These are phyloP conservation scores for Cyclaneusma minus DNA, from an alignment of 2,329 filamentous ascomycete genomes.

Conservation along the genomic window DNA sequence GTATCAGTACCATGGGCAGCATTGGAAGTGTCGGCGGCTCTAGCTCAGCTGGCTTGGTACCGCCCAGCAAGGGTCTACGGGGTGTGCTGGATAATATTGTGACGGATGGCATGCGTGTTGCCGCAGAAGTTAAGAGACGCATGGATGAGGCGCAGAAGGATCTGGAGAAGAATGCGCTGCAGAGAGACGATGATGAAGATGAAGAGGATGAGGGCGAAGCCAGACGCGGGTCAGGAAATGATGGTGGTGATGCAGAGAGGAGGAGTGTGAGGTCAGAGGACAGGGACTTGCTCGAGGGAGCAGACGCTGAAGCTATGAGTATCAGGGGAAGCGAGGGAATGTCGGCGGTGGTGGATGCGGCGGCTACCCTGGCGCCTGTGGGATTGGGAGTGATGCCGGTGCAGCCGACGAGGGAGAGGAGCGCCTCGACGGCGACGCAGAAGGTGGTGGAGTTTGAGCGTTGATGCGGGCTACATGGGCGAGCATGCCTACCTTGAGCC, in stretches of 20 bases:
- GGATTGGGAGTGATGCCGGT: constrained; percentile 9
- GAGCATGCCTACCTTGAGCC: too few relatives aligned
- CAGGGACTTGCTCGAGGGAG: constrained; percentile 56
- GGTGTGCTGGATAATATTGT: constrained; percentile 96
- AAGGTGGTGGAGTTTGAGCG: constrained; percentile 31
- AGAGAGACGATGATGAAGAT: constrained; percentile 50
- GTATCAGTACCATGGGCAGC: constrained; percentile 27
- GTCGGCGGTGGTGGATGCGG: constrained; percentile 11
- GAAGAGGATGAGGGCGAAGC: constrained; percentile 51
- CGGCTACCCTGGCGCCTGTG: constrained; percentile 15
- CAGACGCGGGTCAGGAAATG: constrained; percentile 27
- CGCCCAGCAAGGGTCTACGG: constrained; percentile 56
- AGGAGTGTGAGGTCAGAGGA: constrained; percentile 52
- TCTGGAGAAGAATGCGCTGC: constrained; percentile 66
- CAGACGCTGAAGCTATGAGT: constrained; percentile 50
- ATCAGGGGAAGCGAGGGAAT: constrained; percentile 16
- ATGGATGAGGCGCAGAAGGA: constrained; percentile 96
- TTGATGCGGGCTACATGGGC: too few relatives aligned
- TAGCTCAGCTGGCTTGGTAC: constrained; percentile 15
- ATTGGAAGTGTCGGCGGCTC: constrained; percentile 30
- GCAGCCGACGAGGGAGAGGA: constrained; percentile 8
- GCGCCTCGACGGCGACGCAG: constrained; percentile 18
- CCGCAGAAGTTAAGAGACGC: constrained; percentile 74
- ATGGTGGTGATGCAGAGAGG: constrained; percentile 42
- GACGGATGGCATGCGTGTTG: constrained; percentile 91